Evolutionary conservation across 2,329 filamentous ascomycete species (phyloP).

Genomic region (Alternaria triticina): DNA sequence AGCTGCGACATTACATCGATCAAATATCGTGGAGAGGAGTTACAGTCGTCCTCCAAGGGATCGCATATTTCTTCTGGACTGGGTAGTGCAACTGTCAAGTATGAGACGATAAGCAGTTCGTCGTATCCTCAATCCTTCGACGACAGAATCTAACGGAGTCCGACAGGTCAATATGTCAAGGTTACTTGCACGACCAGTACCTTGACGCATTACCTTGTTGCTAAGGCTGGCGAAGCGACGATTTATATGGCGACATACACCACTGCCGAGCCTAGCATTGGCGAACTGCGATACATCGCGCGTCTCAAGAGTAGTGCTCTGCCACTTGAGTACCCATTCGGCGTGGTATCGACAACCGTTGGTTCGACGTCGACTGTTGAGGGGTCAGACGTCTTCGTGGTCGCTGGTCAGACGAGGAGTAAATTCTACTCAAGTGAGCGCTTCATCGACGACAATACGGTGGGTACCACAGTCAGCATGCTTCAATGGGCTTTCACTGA

Average conservation of each 20-base stretch:
- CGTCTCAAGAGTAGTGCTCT: slow-evolving; percentile 59
- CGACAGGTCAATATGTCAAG: slow-evolving; percentile 59
- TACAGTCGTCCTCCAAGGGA: slow-evolving; percentile 60
- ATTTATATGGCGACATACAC: slow-evolving; percentile 66
- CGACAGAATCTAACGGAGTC: background rate
- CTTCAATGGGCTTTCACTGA: background rate
- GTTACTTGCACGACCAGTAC: slow-evolving; percentile 65
- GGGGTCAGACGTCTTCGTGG: slow-evolving; percentile 59
- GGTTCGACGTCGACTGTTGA: slow-evolving; percentile 62
- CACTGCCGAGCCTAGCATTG: slow-evolving; percentile 51
- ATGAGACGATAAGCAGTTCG: slow-evolving; percentile 38
- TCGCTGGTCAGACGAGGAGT: slow-evolving; percentile 67
- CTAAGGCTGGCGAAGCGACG: slow-evolving; percentile 64
- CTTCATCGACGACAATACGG: slow-evolving; percentile 67
- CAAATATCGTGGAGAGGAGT: slow-evolving; percentile 64
- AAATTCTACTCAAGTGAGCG: slow-evolving; percentile 74
- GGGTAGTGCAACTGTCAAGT: slow-evolving; percentile 63
- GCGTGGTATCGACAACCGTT: slow-evolving; percentile 60
- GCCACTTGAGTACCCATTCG: slow-evolving; percentile 47
- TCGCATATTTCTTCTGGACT: slow-evolving; percentile 67
- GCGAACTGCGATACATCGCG: slow-evolving; percentile 69
- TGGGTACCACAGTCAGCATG: slow-evolving; percentile 1
- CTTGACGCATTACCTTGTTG: slow-evolving; percentile 70
- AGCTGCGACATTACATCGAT: slow-evolving; percentile 71
- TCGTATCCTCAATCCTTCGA: background rate